phyloP scores from a whole-genome alignment of 805 yeast species.

The Metschnikowia baotianmanensis region DNA sequence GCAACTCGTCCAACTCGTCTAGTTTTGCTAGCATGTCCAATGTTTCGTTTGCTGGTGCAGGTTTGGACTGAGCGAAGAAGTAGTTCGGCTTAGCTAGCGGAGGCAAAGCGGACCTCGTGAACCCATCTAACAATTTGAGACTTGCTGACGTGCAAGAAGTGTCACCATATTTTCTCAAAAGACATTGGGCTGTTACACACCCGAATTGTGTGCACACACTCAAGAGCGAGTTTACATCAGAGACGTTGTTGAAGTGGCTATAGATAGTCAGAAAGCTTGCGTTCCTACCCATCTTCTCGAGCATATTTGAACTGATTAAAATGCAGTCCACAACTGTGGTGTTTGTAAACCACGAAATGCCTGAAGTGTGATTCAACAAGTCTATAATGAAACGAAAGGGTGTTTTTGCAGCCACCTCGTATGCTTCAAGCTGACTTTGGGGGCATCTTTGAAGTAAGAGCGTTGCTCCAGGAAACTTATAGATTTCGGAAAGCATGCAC shows the following conservation, averaged over 20 bases:
- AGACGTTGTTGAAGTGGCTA: conserved; percentile 12
- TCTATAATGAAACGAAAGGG: conserved; percentile 17
- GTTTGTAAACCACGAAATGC: conserved; percentile 1
- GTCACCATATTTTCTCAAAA: conserved; percentile 6
- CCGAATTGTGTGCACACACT: conserved; percentile 15
- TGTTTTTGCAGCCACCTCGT: conserved; percentile 9
- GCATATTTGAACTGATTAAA: conserved; percentile 8
- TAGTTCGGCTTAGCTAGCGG: conserved; percentile 31
- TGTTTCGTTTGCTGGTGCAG: conserved; percentile 4
- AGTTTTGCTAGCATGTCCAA: conserved; percentile 7
- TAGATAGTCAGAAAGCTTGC: conserved; percentile 4
- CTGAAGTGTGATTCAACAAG: conserved; percentile 13
- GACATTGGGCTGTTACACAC: conserved; percentile 5
- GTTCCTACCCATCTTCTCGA: conserved; percentile 1
- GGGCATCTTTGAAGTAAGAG: conserved; percentile 9
- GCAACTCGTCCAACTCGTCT: conserved; percentile 15
- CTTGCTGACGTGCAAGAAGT: neutral
- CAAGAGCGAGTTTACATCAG: conserved; percentile 11
- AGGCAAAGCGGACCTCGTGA: conserved; percentile 18
- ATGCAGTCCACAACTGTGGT: conserved; percentile 10
- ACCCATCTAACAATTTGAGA: neutral
- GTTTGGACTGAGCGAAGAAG: conserved; percentile 15
- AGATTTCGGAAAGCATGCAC: conserved; percentile 3
- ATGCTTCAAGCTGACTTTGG: conserved; percentile 12
- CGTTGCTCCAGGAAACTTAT: conserved; percentile 13